Evolutionary conservation across 148 eudicot genomes (phyloP), one percentile per base, ranked within the genome.

Genomic region (Vaccinium corymbosum): DNA sequence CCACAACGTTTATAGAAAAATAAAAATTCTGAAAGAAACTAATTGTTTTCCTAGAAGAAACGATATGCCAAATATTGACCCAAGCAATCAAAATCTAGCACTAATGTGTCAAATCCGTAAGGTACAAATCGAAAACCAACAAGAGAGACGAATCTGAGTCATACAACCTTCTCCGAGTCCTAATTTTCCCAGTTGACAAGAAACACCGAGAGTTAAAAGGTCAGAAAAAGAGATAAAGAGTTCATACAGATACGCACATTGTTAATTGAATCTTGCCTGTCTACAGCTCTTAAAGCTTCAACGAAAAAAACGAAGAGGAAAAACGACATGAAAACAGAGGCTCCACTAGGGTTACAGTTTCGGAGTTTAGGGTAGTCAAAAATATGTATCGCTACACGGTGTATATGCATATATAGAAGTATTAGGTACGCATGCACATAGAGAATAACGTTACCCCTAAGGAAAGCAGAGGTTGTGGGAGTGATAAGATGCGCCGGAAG

Each of bases 261-360:
- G 79, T 57, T 15, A 76, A 53, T 32, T 17, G 42, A 75, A 83
- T 73, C 84, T 73, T 56, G 66, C 77, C 83, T 71, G 84, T 52
- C 11, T 71, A 68, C 80, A 83, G 61, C 52, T 9, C 38, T 79
- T 49, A 82, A 7, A 73, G 53, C n/a, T 17, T 83, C 70, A 72
- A 42, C 5, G 38, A 29, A 19, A 32, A 61, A 11, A 20, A 62
- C 35, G 49, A 50, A 10, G 12, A 13, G 29, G n/a, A 70, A 51
- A 51, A 49, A 10, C 7, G 16, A n/a, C 32, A 10, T 32, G 11
- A 8, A 38, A 55, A 20, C 52, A 50, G 32, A 64, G 29, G 25
- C 29, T 22, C 8, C 22, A 11, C 80, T 55, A 82, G 84, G 80
- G 70, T 83, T 83, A 56, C 55, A 74, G 80, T 55, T 55, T 83